These are phyloP conservation scores for Lactarius sanguifluus DNA, from an alignment of 768 basidiomycete species.

Conservation along the genomic window DNA sequence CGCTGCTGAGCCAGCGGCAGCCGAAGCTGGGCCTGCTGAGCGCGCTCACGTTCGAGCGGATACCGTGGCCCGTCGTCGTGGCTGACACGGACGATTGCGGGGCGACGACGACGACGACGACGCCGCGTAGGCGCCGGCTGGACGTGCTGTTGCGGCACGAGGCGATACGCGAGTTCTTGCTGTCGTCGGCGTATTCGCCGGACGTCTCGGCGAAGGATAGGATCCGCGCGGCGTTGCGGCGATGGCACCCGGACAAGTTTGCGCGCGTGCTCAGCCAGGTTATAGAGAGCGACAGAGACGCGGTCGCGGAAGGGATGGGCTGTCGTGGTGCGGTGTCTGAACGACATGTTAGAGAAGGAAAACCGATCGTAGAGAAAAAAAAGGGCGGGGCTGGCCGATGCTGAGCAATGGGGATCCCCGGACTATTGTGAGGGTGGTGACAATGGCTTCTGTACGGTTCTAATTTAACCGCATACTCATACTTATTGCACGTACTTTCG, in stretches of 20 bases:
- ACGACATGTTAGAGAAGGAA: constrained; percentile 25
- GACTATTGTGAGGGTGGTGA: constrained; percentile 7
- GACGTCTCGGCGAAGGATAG: constrained; percentile 61
- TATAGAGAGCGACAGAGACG: constrained; percentile 47
- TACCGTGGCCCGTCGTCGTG: constrained; percentile 68
- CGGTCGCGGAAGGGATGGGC: constrained; percentile 63
- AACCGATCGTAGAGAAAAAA: constrained; percentile 3
- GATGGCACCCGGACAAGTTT: constrained; percentile 85
- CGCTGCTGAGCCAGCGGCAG: constrained; percentile 57
- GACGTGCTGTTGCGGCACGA: constrained; percentile 54
- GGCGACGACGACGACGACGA: no score
- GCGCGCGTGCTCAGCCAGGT: constrained; percentile 54
- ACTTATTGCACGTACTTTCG: constrained; percentile 15
- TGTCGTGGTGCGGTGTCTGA: constrained; percentile 53
- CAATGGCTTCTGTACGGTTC: neutral
- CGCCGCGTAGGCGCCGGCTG: constrained; percentile 30
- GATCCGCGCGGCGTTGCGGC: constrained; percentile 62
- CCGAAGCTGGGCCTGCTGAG: constrained; percentile 52
- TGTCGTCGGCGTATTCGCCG: constrained; percentile 62
- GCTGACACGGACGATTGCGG: constrained; percentile 30
- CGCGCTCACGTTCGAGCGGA: constrained; percentile 54
- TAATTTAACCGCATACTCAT: constrained; percentile 9
- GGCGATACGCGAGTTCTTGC: constrained; percentile 56
- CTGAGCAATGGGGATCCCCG: constrained; percentile 14
- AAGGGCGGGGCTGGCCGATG: constrained; percentile 8